phyloP scores from a whole-genome alignment of 805 yeast genomes.

The Wickerhamiella musiphila region DNA sequence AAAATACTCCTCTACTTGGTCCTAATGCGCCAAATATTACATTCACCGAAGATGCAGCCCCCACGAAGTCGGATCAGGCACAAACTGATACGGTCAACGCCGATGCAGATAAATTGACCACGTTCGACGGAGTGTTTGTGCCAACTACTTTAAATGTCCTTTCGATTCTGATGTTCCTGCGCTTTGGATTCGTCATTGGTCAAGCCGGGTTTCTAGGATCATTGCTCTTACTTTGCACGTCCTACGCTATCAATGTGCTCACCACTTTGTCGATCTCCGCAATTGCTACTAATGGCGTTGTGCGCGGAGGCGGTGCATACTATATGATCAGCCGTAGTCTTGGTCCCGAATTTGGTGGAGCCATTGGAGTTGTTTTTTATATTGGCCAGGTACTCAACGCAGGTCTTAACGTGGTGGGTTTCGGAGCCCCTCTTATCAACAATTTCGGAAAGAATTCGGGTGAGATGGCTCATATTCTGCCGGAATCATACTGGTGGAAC shows the following conservation, averaged over 20 bases:
- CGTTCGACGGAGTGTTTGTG: slow-evolving; percentile 77
- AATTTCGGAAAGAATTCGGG: slow-evolving; percentile 57
- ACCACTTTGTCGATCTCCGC: slow-evolving; percentile 88
- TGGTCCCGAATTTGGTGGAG: slow-evolving; percentile 98
- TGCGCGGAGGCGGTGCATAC: slow-evolving; percentile 96
- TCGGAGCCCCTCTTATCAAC: slow-evolving; percentile 73
- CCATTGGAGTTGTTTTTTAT: slow-evolving; percentile 86
- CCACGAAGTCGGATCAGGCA: background rate
- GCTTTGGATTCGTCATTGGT: slow-evolving; percentile 91
- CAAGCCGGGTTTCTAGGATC: slow-evolving; percentile 84
- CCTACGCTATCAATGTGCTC: slow-evolving; percentile 64
- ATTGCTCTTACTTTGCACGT: slow-evolving; percentile 42
- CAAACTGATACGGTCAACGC: background rate
- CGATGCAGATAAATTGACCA: slow-evolving; percentile 39
- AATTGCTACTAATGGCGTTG: slow-evolving; percentile 93
- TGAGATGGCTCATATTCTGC: slow-evolving; percentile 37
- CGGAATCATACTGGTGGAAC: slow-evolving; percentile 52
- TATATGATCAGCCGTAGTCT: slow-evolving; percentile 89
- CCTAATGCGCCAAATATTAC: slow-evolving; percentile 2
- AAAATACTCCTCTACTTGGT: slow-evolving; percentile 4
- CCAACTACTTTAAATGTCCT: slow-evolving; percentile 88
- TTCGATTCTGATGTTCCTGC: slow-evolving; percentile 82
- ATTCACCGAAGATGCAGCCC: slow-evolving; percentile 2
- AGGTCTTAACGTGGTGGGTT: slow-evolving; percentile 88
- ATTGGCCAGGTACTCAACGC: slow-evolving; percentile 82